Percentiles rank a stretch among this genome's conserved stretches.
Evolutionary conservation across 139 green algal species (phyloP).

Genomic region (Ulvella scutata): DNA sequence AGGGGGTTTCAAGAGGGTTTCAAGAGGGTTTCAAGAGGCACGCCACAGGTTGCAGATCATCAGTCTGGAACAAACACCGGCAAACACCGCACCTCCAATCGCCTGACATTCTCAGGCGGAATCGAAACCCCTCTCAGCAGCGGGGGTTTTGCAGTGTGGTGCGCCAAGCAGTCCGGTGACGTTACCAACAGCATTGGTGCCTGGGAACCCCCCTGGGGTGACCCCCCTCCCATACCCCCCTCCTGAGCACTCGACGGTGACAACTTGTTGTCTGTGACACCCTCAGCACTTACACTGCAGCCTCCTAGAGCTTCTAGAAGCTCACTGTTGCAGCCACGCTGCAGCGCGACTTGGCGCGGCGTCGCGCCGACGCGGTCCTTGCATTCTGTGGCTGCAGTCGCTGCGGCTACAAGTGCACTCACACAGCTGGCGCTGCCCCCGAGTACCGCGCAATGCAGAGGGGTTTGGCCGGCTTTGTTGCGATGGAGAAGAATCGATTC

Average conservation of each 20-base stretch:
- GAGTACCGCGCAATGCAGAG: conserved; percentile 3
- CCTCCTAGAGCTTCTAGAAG: neutral
- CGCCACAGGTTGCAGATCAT: too few species aligned
- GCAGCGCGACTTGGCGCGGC: neutral
- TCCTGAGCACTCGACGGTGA: neutral
- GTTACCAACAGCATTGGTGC: conserved; percentile 40
- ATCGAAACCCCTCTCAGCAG: conserved; percentile 10
- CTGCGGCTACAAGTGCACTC: neutral
- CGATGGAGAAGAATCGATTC: neutral
- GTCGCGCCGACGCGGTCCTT: neutral
- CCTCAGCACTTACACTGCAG: too few species aligned
- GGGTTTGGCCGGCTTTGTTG: neutral
- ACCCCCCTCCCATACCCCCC: neutral
- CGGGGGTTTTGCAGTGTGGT: conserved; percentile 47
- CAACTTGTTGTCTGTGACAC: neutral
- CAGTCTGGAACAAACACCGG: too few species aligned
- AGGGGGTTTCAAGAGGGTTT: too few species aligned
- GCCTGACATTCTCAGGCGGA: conserved; percentile 72
- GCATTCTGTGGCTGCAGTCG: neutral
- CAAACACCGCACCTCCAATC: conserved; percentile 53
- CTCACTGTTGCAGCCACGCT: neutral
- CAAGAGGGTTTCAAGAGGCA: too few species aligned
- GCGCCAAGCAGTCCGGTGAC: conserved; percentile 40
- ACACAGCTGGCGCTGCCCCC: conserved; percentile 6
- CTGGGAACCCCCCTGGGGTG: neutral